Evolutionary conservation across 495 filamentous ascomycete species (phyloP), one percentile per base, ranked within the genome.

Genomic region (Xylaria telfairii): DNA sequence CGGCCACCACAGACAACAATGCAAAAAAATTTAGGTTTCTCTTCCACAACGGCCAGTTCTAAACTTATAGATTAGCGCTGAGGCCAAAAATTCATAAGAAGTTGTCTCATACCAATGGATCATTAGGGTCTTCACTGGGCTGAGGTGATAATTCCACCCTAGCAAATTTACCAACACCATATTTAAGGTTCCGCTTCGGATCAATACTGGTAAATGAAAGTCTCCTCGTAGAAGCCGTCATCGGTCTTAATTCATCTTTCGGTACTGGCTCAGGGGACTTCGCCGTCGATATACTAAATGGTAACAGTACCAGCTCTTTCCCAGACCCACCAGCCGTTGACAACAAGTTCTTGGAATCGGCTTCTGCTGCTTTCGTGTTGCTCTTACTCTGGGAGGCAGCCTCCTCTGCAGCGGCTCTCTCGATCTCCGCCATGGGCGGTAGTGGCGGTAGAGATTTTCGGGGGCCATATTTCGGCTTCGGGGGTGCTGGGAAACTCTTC

Each of bases 31-130:
- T 83, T 1, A 84, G 66, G 68, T 87, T 82, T 67, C 86, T 87
- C 56, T 81, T 82, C 83, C 82, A 85, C 24, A 63, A 57, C 9
- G 81, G 78, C 86, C 84, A 88, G 75, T 86, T 88, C 78, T 86
- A 64, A 24, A 37, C 28, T 41, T 15, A 39, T 17, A 19, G n/a
- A 53, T 49, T 15, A 68, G 57, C 37, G 39, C n/a, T 67, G n/a
- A 4, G 47, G 30, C 39, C 17, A 53, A 72, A 26, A 53, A 64
- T 28, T 69, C 15, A 9, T 13, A 28, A 1, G 24, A 4, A 17
- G 15, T 46, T 2, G n/a, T 30, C 15, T 71, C 80, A 57, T 80
- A 85, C 84, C 69, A 87, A 67, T 56, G 85, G 85, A 67, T 87
- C 85, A 56, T 83, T 80, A 10, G 75, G 80, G 57, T 84, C 79